Percentiles rank a stretch among this genome's conserved stretches.
Evolutionary conservation across 495 filamentous ascomycete genomes (phyloP).

Genomic region (Aspergillus ostianus): DNA sequence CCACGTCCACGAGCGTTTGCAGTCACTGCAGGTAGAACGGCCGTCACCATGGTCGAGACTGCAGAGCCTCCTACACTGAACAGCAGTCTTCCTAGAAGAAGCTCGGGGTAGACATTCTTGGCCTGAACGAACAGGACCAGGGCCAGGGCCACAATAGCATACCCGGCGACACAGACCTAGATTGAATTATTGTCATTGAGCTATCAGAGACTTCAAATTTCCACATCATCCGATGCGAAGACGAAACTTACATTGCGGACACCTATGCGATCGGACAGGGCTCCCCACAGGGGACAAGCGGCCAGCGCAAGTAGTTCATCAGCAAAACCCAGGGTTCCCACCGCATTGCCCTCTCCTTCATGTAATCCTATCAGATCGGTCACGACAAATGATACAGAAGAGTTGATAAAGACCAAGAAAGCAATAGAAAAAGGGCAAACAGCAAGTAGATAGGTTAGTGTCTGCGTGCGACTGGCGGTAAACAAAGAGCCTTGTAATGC

Average conservation of each 20-base stretch:
- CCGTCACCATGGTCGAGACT: constrained; percentile 96
- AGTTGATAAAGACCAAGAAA: constrained; percentile 97
- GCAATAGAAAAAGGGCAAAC: constrained; percentile 94
- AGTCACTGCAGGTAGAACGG: constrained; percentile 85
- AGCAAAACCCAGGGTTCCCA: constrained; percentile 91
- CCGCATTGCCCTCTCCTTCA: constrained; percentile 77
- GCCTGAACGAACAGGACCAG: constrained; percentile 82
- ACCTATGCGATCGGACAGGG: constrained; percentile 85
- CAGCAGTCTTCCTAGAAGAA: constrained; percentile 79
- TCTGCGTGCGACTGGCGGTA: constrained; percentile 70
- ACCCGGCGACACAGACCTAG: constrained; percentile 75
- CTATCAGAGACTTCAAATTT: background rate
- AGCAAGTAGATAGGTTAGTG: constrained; percentile 78
- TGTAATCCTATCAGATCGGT: constrained; percentile 81
- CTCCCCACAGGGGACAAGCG: constrained; percentile 89
- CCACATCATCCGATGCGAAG: background rate
- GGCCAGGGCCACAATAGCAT: constrained; percentile 71
- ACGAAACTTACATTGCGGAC: constrained; percentile 59
- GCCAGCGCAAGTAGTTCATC: constrained; percentile 90
- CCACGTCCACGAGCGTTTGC: constrained; percentile 28
- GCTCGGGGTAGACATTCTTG: constrained; percentile 81
- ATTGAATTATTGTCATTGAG: constrained; percentile 1
- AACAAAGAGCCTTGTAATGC: constrained; percentile 42
- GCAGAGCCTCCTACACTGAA: constrained; percentile 92
- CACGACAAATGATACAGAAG: constrained; percentile 88